These are phyloP conservation scores for Aspergillus hortae DNA, from an alignment of 2,329 filamentous ascomycete species.

Conservation along the genomic window DNA sequence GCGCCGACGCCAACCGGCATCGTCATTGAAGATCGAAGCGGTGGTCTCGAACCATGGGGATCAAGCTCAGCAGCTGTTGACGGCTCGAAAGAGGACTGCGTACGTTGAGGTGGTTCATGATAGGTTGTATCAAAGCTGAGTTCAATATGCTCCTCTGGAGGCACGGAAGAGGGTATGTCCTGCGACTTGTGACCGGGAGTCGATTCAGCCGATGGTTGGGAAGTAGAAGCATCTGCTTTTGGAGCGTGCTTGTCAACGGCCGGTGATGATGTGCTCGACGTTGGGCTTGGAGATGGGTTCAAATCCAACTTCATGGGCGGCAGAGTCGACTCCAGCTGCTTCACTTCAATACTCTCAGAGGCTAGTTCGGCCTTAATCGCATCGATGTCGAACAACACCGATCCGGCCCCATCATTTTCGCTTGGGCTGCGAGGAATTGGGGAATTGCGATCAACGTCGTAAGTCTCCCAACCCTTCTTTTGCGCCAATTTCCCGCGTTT, in stretches of 20 bases:
- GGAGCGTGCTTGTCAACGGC: constrained; percentile 32
- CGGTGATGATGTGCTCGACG: constrained; percentile 19
- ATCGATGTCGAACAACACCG: constrained; percentile 89
- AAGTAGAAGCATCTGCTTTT: constrained; percentile 2
- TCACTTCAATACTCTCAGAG: constrained; percentile 65
- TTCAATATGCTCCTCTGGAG: constrained; percentile 45
- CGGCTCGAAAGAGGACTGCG: constrained; percentile 15
- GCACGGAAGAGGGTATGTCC: constrained; percentile 8
- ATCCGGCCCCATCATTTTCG: constrained; percentile 31
- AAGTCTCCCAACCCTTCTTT: constrained; percentile 92
- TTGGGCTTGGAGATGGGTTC: constrained; percentile 22
- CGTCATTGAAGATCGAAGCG: constrained; percentile 30
- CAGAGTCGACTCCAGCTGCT: constrained; percentile 80
- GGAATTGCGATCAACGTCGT: constrained; percentile 61
- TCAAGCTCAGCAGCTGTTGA: constrained; percentile 7
- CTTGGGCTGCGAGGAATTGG: constrained; percentile 24
- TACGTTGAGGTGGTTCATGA: constrained; percentile 35
- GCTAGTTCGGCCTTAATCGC: constrained; percentile 85
- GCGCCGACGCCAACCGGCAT: constrained; percentile 27
- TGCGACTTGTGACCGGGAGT: constrained; percentile 10
- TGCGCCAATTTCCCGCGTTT: constrained; percentile 68
- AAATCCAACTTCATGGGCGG: constrained; percentile 82
- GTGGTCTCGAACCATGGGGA: constrained; percentile 19
- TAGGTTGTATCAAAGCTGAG: constrained; percentile 72
- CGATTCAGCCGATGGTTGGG: constrained; percentile 19